Percentiles rank a stretch among this genome's conserved stretches.
These are phyloP conservation scores for Alternaria ventricosa DNA, from an alignment of 2,329 filamentous ascomycete species.

Conservation along the genomic window DNA sequence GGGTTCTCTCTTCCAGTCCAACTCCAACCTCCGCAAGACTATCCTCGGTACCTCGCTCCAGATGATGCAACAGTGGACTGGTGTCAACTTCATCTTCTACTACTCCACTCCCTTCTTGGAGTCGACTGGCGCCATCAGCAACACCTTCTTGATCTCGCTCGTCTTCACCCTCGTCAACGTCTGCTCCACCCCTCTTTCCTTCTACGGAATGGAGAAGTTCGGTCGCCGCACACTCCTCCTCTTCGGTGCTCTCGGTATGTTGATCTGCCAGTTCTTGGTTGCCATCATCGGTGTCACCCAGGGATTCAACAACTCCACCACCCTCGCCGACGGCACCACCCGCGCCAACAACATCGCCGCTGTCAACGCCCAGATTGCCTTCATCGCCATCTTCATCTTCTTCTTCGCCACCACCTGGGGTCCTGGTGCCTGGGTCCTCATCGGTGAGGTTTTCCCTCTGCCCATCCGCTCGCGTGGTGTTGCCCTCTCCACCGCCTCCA, in stretches of 20 bases:
- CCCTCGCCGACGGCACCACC: not conserved
- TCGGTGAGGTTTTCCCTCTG: conserved; percentile 80
- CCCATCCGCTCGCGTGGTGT: conserved; percentile 65
- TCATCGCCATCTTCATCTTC: conserved; percentile 92
- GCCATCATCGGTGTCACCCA: conserved; percentile 65
- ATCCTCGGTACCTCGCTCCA: conserved; percentile 57
- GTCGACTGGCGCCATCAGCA: conserved; percentile 70
- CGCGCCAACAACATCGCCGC: conserved; percentile 46
- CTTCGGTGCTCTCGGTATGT: conserved; percentile 80
- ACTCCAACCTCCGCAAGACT: conserved; percentile 56
- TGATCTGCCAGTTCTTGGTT: conserved; percentile 85
- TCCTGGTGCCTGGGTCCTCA: conserved; percentile 57
- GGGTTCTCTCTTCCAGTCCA: conserved; percentile 60
- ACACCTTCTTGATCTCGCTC: conserved; percentile 83
- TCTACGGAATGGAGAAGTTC: conserved; percentile 82
- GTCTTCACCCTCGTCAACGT: conserved; percentile 91
- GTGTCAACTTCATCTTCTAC: conserved; percentile 79
- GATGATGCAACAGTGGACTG: conserved; percentile 67
- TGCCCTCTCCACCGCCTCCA: conserved; percentile 83
- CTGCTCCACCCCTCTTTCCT: conserved; percentile 82
- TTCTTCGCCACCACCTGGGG: conserved; percentile 70
- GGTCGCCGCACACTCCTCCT: conserved; percentile 84
- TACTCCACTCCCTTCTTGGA: conserved; percentile 82
- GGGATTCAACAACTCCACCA: conserved; percentile 18
- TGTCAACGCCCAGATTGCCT: conserved; percentile 69